A percentile compares a stretch with the other conserved stretches of the same genome.
Evolutionary conservation across 169 alveolate genomes (phyloP).

Genomic region (Plasmodium adleri): DNA sequence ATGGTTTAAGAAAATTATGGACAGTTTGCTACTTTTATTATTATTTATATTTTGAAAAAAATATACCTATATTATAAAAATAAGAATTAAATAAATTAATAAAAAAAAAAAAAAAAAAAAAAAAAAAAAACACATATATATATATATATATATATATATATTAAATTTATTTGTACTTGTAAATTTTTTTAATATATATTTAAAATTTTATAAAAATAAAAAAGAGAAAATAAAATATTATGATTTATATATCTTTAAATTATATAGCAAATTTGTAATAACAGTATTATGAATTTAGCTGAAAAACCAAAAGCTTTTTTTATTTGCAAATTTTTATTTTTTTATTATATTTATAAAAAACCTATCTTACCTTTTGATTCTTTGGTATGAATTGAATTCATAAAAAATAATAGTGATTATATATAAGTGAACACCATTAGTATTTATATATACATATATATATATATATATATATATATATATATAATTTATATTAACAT

Average conservation of each 20-base stretch:
- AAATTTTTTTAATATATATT: no score
- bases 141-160: no score
- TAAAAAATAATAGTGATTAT: not conserved
- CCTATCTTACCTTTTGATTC: constrained; percentile 52
- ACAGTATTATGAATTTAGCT: constrained; percentile 22
- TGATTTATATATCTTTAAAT: constrained; percentile 8
- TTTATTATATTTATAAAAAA: constrained; percentile 50
- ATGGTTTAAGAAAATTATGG: no score
- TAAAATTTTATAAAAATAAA: not conserved
- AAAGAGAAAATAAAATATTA: not conserved
- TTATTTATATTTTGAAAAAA: no score
- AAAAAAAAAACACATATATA: no score
- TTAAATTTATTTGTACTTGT: no score
- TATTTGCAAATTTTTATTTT: constrained; percentile 68
- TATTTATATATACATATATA: not conserved
- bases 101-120: no score
- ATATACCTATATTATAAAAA: no score
- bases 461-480: not conserved
- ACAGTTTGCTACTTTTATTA: no score
- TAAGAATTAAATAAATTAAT: no score
- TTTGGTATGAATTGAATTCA: constrained; percentile 14
- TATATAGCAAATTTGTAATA: not conserved
- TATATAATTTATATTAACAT: not conserved
- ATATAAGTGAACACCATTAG: not conserved
- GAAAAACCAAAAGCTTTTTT: constrained; percentile 61